These are phyloP conservation scores for Xylaria sp. DNA, from an alignment of 2,329 filamentous ascomycete genomes.

Conservation along the genomic window DNA sequence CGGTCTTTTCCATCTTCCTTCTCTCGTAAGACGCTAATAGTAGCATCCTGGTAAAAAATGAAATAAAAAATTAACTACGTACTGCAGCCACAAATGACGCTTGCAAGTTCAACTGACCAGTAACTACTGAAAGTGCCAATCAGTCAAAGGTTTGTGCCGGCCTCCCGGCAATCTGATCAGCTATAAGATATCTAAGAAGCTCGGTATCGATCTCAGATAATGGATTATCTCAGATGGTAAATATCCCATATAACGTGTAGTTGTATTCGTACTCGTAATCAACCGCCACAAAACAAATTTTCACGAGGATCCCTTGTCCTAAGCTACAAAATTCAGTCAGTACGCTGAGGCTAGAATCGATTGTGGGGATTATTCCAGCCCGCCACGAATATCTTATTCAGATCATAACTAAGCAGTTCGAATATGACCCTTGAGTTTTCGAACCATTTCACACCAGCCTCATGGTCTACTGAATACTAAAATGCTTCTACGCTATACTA, in stretches of 20 bases:
- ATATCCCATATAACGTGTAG: background rate
- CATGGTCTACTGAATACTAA: background rate
- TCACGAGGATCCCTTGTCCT: background rate
- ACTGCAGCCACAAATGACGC: constrained; percentile 10
- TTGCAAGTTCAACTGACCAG: constrained; percentile 5
- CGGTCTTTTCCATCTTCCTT: background rate
- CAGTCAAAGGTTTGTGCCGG: background rate
- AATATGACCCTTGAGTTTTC: background rate
- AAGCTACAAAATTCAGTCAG: background rate
- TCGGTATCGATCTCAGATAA: background rate
- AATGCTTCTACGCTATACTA: background rate
- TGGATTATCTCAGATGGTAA: too few species aligned
- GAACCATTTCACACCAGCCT: background rate
- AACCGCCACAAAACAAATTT: constrained; percentile 8
- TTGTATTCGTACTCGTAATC: constrained; percentile 7
- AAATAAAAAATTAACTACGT: background rate
- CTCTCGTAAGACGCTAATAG: background rate
- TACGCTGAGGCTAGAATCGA: constrained; percentile 1
- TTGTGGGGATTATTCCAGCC: constrained; percentile 1
- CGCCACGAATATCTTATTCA: constrained; percentile 3
- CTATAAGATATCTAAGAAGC: background rate
- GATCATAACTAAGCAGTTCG: background rate
- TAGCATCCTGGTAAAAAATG: background rate
- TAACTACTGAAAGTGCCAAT: background rate
- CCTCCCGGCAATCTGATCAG: background rate